phyloP scores from a whole-genome alignment of 805 yeast genomes.

The Saccharomycopsis schoenii region DNA sequence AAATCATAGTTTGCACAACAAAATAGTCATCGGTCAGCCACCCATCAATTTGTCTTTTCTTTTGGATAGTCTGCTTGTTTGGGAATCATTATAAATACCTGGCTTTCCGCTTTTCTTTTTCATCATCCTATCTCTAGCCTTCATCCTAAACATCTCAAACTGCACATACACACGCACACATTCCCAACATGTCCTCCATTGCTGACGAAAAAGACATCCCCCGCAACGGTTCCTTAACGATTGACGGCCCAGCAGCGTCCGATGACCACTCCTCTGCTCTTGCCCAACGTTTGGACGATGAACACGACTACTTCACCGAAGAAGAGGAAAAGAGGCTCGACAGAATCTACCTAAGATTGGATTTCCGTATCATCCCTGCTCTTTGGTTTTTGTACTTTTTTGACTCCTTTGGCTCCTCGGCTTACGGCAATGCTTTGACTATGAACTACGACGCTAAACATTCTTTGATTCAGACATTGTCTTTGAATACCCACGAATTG shows the following conservation, averaged over 20 bases:
- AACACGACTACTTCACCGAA: constrained; percentile 18
- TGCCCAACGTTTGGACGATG: not conserved
- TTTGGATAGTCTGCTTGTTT: not conserved
- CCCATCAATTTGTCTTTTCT: too few relatives aligned
- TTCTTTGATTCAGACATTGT: constrained; percentile 44
- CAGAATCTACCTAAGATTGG: constrained; percentile 51
- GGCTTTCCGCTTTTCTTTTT: not conserved
- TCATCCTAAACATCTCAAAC: not conserved
- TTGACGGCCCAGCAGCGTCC: not conserved
- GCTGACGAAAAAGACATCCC: constrained; percentile 1
- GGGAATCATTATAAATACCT: not conserved
- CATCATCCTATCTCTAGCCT: not conserved
- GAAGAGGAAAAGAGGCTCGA: constrained; percentile 34
- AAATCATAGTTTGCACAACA: too few relatives aligned
- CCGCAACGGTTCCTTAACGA: not conserved
- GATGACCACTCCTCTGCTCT: not conserved
- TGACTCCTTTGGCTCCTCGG: constrained; percentile 67
- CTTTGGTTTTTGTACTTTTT: constrained; percentile 72
- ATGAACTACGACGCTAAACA: constrained; percentile 61
- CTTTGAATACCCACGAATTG: constrained; percentile 44
- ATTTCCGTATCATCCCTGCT: constrained; percentile 68
- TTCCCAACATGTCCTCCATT: not conserved
- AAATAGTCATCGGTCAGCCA: too few relatives aligned
- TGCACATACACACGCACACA: too few relatives aligned
- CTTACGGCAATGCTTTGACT: constrained; percentile 71